Conservation (phyloP, 345 rosid species). For the Melaleuca quinquenervia region DNA sequence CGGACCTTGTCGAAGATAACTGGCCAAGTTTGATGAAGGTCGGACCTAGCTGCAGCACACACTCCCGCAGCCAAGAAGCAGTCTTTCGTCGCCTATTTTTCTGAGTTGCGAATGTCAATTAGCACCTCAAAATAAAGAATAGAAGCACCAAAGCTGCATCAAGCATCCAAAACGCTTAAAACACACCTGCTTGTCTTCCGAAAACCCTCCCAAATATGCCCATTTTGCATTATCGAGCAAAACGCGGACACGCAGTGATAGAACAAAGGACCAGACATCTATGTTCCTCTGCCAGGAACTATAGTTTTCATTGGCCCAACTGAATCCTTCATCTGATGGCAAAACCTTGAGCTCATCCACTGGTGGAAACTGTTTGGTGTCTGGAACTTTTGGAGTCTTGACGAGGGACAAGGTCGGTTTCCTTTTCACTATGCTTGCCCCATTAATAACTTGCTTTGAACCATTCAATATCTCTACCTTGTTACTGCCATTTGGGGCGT, state of each 20-base stretch:
- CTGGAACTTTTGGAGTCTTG: slow-evolving; percentile 22
- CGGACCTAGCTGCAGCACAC: slow-evolving; percentile 91
- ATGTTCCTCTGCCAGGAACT: slow-evolving; percentile 56
- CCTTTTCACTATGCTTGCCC: slow-evolving; percentile 39
- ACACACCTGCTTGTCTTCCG: slow-evolving; percentile 75
- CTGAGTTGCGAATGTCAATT: slow-evolving; percentile 14
- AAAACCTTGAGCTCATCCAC: slow-evolving; percentile 56
- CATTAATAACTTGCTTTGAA: slow-evolving; percentile 39
- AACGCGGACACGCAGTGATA: slow-evolving; percentile 60
- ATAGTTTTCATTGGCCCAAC: slow-evolving; percentile 94
- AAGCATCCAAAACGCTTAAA: neutral
- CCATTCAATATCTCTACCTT: slow-evolving; percentile 50
- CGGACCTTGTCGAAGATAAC: slow-evolving; percentile 88
- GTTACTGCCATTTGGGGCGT: slow-evolving; percentile 13
- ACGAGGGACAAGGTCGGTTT: slow-evolving; percentile 26
- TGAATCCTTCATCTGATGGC: slow-evolving; percentile 86
- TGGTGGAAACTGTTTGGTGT: slow-evolving; percentile 39
- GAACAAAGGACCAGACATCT: slow-evolving; percentile 88
- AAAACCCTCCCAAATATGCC: slow-evolving; percentile 66
- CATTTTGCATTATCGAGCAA: slow-evolving; percentile 81
- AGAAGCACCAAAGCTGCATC: neutral
- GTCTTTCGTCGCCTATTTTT: slow-evolving; percentile 56
- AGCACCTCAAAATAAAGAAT: neutral
- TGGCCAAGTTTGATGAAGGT: slow-evolving; percentile 97
- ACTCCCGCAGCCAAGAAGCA: slow-evolving; percentile 85